Evolutionary conservation across 768 basidiomycete species (phyloP), one percentile per base, ranked within the genome.

Genomic region (Suillus hirtellus): DNA sequence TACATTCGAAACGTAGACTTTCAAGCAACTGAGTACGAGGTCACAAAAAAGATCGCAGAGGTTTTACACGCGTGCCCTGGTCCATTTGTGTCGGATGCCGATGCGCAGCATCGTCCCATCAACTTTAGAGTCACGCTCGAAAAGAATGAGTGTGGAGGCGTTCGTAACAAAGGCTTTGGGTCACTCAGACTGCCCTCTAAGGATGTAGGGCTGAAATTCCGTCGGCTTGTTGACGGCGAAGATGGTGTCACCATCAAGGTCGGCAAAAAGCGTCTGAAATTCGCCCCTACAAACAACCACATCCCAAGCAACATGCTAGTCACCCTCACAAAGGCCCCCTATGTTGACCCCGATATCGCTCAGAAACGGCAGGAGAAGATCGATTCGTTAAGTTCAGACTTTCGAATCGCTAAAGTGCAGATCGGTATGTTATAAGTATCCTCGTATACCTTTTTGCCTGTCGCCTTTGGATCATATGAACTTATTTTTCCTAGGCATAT

Each of bases 41-140:
- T 91, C 19, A 87, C 82, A 24, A 80, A 84, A 43, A 78, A 73
- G 7, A 78, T 93, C 53, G 84, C 85, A 1, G 61, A 67, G 5
- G 77, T 88, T 42, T 74, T 93, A 0, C 91, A 92, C 65, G 56
- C 60, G 50, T 70, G 65, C 38, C 72, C 75, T 1, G 74, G 74
- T 4, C 43, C 37, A 2, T 77, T 75, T 53, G 70, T 75, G 14
- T 64, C 70, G 11, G 59, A 55, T 49, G 61, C 65, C 38, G 61
- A 65, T 40, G 40, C 17, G 38, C 40, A 19, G 17, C 71, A 70
- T 21, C 68, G 69, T 34, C 67, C 52, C 42, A 78, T 89, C 42
- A 92, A 93, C 65, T 93, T 92, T 74, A 67, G 75, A 49, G 82
- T 93, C 60, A 69, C 58, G 19, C 76, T 92, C n/a, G 81, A 86